A percentile compares a stretch with the other conserved stretches of the same genome.
Conservation (phyloP, 306 rosid species). For the Morella rubra region DNA sequence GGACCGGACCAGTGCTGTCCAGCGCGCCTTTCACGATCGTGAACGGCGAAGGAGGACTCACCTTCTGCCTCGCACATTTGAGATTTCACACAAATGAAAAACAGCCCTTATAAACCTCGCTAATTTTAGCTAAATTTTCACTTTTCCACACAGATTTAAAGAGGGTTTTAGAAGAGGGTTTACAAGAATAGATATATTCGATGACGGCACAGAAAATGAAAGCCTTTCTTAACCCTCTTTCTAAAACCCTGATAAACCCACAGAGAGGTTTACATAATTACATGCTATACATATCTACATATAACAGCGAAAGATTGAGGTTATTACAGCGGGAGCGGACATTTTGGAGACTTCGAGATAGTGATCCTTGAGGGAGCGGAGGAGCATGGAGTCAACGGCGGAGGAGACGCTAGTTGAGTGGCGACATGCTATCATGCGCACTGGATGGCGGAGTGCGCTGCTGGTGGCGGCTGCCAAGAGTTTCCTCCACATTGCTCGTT, state of each 20-base stretch:
- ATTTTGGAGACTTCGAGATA: slow-evolving; percentile 75
- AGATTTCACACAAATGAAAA: background rate
- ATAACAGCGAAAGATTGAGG: background rate
- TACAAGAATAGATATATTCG: no score
- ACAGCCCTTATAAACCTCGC: background rate
- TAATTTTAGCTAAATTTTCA: background rate
- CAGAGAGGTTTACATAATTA: background rate
- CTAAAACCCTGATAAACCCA: slow-evolving; percentile 16
- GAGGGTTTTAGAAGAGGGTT: no score
- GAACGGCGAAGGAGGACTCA: slow-evolving; percentile 76
- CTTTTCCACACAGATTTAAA: background rate
- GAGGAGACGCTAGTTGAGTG: slow-evolving; percentile 46
- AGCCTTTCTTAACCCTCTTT: slow-evolving; percentile 7
- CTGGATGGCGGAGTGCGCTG: slow-evolving; percentile 39
- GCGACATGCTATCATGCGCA: slow-evolving; percentile 24
- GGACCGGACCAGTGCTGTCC: slow-evolving; percentile 71
- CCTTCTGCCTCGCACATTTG: slow-evolving; percentile 44
- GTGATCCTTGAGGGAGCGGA: slow-evolving; percentile 92
- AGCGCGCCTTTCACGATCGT: slow-evolving; percentile 67
- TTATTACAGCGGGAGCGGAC: slow-evolving; percentile 76
- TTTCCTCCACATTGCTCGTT: slow-evolving; percentile 65
- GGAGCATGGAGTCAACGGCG: slow-evolving; percentile 71
- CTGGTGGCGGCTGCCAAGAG: slow-evolving; percentile 27
- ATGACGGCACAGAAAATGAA: no score
- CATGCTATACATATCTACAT: background rate